phyloP scores from a whole-genome alignment of 179 eudicot genomes.

The Heliamphora pulchella region DNA sequence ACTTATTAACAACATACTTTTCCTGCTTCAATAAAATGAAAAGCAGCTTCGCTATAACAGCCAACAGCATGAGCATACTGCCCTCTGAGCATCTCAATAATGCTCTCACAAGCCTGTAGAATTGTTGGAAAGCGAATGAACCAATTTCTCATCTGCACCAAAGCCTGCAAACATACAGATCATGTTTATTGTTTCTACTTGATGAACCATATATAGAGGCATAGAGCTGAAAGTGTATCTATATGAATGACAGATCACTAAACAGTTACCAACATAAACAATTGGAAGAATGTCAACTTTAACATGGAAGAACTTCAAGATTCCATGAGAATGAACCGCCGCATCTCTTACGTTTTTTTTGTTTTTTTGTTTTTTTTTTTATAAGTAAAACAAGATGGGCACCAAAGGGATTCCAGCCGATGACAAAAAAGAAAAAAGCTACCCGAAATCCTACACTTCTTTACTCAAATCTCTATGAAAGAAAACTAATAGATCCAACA shows the following conservation, averaged over 20 bases:
- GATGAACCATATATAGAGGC: not conserved
- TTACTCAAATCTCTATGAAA: too few species aligned
- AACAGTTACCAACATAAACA: slow-evolving; percentile 5
- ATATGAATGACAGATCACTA: not conserved
- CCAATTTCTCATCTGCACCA: slow-evolving; percentile 89
- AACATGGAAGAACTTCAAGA: not conserved
- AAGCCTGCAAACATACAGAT: slow-evolving; percentile 46
- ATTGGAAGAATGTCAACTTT: not conserved
- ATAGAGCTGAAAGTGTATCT: not conserved
- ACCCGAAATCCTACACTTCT: too few species aligned
- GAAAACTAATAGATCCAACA: too few species aligned
- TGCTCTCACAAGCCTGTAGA: slow-evolving; percentile 83
- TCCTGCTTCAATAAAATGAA: slow-evolving; percentile 81
- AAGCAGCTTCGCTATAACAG: slow-evolving; percentile 68
- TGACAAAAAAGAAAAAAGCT: too few species aligned
- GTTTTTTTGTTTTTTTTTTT: not conserved
- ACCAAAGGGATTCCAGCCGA: not conserved
- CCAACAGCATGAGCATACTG: slow-evolving; percentile 93
- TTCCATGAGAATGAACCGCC: not conserved
- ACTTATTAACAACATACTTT: slow-evolving; percentile 39
- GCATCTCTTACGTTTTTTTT: not conserved
- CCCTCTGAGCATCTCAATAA: slow-evolving; percentile 95
- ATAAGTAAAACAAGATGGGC: not conserved
- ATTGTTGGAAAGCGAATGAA: slow-evolving; percentile 83
- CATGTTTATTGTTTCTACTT: slow-evolving; percentile 8